Conservation (phyloP, 2,329 filamentous ascomycete species). For the Coniochaeta sp. region DNA sequence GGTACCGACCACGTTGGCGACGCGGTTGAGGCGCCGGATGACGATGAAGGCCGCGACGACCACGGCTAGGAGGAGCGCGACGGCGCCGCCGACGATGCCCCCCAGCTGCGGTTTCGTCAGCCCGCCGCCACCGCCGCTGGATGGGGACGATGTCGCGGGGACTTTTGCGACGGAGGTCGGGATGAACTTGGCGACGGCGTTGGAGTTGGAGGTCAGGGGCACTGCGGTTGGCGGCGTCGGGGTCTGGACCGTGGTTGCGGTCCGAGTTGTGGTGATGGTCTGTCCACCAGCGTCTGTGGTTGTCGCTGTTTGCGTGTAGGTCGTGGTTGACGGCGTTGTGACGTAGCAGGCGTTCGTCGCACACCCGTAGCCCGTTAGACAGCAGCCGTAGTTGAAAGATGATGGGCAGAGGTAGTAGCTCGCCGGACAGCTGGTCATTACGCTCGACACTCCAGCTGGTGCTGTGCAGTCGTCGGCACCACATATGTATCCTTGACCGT, state of each 20-base stretch:
- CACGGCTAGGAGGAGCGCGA: conserved; percentile 39
- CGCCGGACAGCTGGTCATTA: conserved; percentile 32
- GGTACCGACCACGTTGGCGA: conserved; percentile 30
- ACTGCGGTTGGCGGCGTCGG: conserved; percentile 24
- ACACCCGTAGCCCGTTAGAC: conserved; percentile 41
- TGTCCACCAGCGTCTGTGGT: conserved; percentile 33
- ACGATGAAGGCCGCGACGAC: conserved; percentile 40
- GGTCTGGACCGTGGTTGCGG: conserved; percentile 29
- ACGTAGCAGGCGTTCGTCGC: conserved; percentile 39
- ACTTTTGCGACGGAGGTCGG: conserved; percentile 36
- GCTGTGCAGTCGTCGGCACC: conserved; percentile 31
- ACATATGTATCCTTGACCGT: conserved; percentile 34
- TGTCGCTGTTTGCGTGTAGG: conserved; percentile 34
- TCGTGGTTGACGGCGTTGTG: conserved; percentile 36
- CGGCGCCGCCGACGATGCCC: conserved; percentile 45
- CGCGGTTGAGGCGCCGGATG: conserved; percentile 40
- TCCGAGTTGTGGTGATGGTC: conserved; percentile 31
- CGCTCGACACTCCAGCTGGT: conserved; percentile 29
- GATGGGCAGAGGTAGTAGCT: conserved; percentile 41
- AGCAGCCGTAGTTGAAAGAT: conserved; percentile 46
- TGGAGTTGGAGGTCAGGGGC: conserved; percentile 14
- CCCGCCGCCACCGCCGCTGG: conserved; percentile 14
- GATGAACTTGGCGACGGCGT: conserved; percentile 32
- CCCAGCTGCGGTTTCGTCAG: conserved; percentile 36
- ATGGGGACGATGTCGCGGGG: conserved; percentile 19